phyloP scores from a whole-genome alignment of 495 filamentous ascomycete genomes.

The Daldinia grandis region DNA sequence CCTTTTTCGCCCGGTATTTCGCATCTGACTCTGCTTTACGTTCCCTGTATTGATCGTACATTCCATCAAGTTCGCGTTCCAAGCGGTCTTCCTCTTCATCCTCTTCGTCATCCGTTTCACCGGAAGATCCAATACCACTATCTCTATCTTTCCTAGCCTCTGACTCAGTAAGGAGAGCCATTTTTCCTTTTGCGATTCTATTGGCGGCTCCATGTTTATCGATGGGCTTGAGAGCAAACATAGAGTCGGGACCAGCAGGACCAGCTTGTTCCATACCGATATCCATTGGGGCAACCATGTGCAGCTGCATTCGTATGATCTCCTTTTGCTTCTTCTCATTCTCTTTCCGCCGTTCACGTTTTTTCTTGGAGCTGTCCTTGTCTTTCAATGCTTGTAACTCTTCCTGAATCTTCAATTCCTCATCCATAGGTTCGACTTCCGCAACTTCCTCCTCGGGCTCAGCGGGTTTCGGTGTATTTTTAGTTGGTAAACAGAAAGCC shows the following conservation, averaged over 20 bases:
- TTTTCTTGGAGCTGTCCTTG: constrained; percentile 74
- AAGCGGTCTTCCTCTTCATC: constrained; percentile 84
- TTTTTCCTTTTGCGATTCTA: constrained; percentile 79
- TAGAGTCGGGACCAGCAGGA: constrained; percentile 75
- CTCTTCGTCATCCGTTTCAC: constrained; percentile 65
- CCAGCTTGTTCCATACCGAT: constrained; percentile 94
- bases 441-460: constrained; percentile 79
- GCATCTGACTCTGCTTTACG: constrained; percentile 79
- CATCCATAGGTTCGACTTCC: constrained; percentile 87
- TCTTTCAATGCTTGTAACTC: constrained; percentile 83
- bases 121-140: constrained; percentile 62
- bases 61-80: constrained; percentile 80
- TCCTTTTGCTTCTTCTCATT: constrained; percentile 93
- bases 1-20: constrained; percentile 88
- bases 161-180: constrained; percentile 65
- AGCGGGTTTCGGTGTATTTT: constrained; percentile 65
- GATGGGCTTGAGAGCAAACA: constrained; percentile 82
- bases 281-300: constrained; percentile 95
- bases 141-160: constrained; percentile 67
- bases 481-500: constrained; percentile 84
- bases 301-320: constrained; percentile 91
- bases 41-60: constrained; percentile 89
- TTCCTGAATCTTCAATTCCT: constrained; percentile 88
- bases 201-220: constrained; percentile 76
- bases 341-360: constrained; percentile 79